phyloP scores from a whole-genome alignment of 345 rosid species.

The Boechera retrofracta region DNA sequence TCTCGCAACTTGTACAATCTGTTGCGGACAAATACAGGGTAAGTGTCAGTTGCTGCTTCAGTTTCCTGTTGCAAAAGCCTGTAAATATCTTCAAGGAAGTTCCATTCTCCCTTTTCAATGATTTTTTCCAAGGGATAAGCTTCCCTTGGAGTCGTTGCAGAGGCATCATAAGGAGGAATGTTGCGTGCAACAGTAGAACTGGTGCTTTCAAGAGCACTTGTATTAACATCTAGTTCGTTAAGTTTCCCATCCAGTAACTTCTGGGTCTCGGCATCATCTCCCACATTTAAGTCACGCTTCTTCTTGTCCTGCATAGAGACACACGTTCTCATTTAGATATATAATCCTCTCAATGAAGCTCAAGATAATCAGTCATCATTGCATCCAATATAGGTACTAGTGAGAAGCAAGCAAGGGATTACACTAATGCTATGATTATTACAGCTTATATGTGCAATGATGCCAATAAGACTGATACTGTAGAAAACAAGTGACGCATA shows the following conservation, averaged over 20 bases:
- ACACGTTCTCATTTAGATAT: background rate
- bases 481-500: background rate
- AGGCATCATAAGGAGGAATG: slow-evolving; percentile 68
- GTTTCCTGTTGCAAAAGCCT: slow-evolving; percentile 45
- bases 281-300: slow-evolving; percentile 47
- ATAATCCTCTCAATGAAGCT: background rate
- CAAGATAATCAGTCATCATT: background rate
- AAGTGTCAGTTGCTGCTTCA: slow-evolving; percentile 45
- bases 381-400: background rate
- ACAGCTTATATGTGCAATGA: slow-evolving; percentile 4
- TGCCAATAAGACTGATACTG: background rate
- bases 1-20: slow-evolving; percentile 60
- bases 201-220: slow-evolving; percentile 63
- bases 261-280: slow-evolving; percentile 61
- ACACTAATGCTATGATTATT: background rate
- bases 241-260: slow-evolving; percentile 53
- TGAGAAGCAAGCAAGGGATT: slow-evolving; percentile 14
- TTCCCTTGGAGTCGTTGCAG: slow-evolving; percentile 61
- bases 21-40: slow-evolving; percentile 76
- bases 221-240: slow-evolving; percentile 51
- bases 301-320: slow-evolving; percentile 59
- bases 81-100: slow-evolving; percentile 62
- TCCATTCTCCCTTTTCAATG: slow-evolving; percentile 73
- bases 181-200: slow-evolving; percentile 56
- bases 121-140: slow-evolving; percentile 84